Evolutionary conservation across 768 basidiomycete species (phyloP), one percentile per base, ranked within the genome.

Genomic region (Glaciozyma antarctica): DNA sequence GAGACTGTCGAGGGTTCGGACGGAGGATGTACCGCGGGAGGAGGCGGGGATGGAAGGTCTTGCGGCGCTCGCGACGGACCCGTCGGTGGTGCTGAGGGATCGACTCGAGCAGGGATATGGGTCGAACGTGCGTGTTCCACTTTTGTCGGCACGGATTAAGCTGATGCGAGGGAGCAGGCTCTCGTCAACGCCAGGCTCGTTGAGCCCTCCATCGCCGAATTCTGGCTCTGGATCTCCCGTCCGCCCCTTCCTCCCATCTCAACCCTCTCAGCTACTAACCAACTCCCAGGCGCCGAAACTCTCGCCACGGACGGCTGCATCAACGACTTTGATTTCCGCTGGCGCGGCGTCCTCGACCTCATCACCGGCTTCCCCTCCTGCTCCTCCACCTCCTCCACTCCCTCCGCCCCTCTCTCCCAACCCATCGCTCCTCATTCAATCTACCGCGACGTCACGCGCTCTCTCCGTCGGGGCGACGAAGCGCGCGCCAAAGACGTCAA

Each of bases 281-380:
- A 15, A 7, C n/a, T 9, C 30, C 16, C 54, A 68, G 67, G 68
- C 28, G 62, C 68, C 1, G 65, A 69, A 54, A 21, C 55, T 4
- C 51, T 69, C 22, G 58, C 68, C 10, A 38, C 41, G 22, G 63
- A 70, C 43, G 64, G 66, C 41, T 72, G 65, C 45, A 41, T 65
- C 34, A 54, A 62, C 47, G 66, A 71, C 38, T 71, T 65, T 45
- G 71, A 72, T 61, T 73, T 72, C 53, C 66, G 71, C 17, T 72
- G 64, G 48, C 69, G 67, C 21, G 71, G 71, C 13, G 71, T 72
- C 26, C 59, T 72, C 22, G 49, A 64, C 10, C 68, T 72, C 61
- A 57, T 72, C 8, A 61, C 55, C 32, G 71, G 69, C 26, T 73
- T 73, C 52, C 38, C n/a, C 19, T 47, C 65, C 16, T 45, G 43